Evolutionary conservation across 495 filamentous ascomycete genomes (phyloP), one percentile per base, ranked within the genome.

Genomic region (Pseudevernia furfuracea): DNA sequence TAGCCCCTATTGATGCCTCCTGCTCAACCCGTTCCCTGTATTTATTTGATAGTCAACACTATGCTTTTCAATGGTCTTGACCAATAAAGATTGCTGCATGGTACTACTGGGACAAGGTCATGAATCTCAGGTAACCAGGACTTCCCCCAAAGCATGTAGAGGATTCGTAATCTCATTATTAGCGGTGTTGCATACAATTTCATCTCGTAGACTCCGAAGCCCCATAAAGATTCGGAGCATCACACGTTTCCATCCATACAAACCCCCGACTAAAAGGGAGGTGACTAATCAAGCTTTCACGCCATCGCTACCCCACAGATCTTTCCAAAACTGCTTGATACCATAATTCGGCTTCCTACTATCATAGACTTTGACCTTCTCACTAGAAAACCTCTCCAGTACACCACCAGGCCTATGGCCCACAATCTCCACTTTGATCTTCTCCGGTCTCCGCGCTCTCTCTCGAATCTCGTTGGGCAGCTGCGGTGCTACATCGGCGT

Each of bases 301-400:
- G 14, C 52, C 52, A 8, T 34, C 30, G 17, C 74, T 74, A 57
- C 79, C 77, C 71, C 85, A 96, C 36, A 95, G 70, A 78, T 96
- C 93, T 69, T 81, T 81, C 91, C 90, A 96, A 68, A 96, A 86
- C 71, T 97, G 84, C 71, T 81, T 87, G 64, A 96, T 86, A 41
- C 93, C 93, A 78, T 97, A 97, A 3, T 86, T 77, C 28, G 85
- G 83, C 70, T 82, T 81, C 65, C 83, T 78, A 61, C 87, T 86
- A 67, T 96, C 92, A 70, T 88, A 86, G 28, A 95, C 81, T 60
- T 73, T 81, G 11, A 76, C 80, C 23, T 77, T 79, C 60, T 82
- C 80, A 0, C 76, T 73, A 5, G 71, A 68, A 69, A 88, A 76
- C 36, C 79, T 77, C 58, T 84, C 81, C 67, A 86, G 70, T 70